phyloP scores from a whole-genome alignment of 2,329 filamentous ascomycete genomes.

The Beauveria sp. region DNA sequence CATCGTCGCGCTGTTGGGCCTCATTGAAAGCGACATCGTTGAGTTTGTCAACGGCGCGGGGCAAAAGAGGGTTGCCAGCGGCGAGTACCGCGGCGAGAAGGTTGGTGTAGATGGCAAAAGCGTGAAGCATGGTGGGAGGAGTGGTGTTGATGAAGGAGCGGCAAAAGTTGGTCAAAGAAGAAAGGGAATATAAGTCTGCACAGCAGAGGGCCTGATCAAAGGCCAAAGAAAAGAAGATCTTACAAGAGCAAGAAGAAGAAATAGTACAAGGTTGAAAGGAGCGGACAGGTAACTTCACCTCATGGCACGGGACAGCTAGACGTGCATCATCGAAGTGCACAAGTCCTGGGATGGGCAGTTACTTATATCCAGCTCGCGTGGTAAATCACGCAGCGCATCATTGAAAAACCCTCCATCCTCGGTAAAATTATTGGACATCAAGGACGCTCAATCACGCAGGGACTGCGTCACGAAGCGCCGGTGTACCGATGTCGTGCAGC shows the following conservation, averaged over 20 bases:
- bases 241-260: slow-evolving; percentile 10
- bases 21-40: slow-evolving; percentile 32
- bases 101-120: neutral
- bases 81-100: slow-evolving; percentile 19
- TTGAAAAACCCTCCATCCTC: neutral
- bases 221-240: slow-evolving; percentile 10
- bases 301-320: slow-evolving; percentile 10
- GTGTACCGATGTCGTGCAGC: neutral
- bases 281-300: neutral
- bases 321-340: neutral
- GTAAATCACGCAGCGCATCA: neutral
- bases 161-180: neutral
- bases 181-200: slow-evolving; percentile 24
- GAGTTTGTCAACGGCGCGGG: slow-evolving; percentile 32
- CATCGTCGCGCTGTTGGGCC: slow-evolving; percentile 36
- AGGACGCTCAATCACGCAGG: neutral
- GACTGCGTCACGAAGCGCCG: slow-evolving; percentile 5
- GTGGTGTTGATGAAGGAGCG: slow-evolving; percentile 2
- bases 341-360: neutral
- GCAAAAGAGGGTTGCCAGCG: slow-evolving; percentile 20
- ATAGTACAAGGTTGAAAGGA: slow-evolving; percentile 12
- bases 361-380: neutral
- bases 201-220: slow-evolving; percentile 22
- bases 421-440: neutral
- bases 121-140: slow-evolving; percentile 17